These are phyloP conservation scores for Paraglomus brasilianum DNA, from an alignment of 192 early-diverging fungal genomes.

Conservation along the genomic window DNA sequence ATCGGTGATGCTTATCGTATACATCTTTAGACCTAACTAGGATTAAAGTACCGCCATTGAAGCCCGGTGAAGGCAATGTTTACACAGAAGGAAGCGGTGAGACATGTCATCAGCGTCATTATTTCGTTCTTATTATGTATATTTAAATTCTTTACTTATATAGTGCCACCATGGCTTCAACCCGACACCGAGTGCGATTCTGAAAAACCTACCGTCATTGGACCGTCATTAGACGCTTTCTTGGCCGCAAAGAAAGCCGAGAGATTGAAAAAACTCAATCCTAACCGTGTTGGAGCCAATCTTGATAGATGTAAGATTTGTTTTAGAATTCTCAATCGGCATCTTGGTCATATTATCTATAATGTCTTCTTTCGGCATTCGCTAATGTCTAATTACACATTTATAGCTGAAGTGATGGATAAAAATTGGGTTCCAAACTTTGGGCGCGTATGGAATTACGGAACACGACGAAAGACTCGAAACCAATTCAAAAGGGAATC, in stretches of 20 bases:
- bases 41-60: background rate
- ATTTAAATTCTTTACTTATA: background rate
- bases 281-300: conserved; percentile 2
- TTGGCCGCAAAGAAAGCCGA: background rate
- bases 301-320: too few species aligned
- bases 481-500: background rate
- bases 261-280: conserved; percentile 3
- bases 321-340: too few species aligned
- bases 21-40: background rate
- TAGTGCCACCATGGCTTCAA: conserved; percentile 10
- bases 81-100: too few species aligned
- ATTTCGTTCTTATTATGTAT: too few species aligned
- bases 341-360: too few species aligned
- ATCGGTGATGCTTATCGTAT: background rate
- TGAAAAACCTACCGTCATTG: background rate
- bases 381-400: too few species aligned
- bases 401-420: background rate
- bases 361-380: background rate
- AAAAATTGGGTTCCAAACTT: conserved; percentile 7
- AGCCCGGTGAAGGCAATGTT: conserved; percentile 6
- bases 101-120: too few species aligned
- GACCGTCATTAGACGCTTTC: conserved; percentile 6
- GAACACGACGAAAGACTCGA: background rate
- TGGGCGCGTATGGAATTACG: background rate
- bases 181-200: background rate